Base-by-base conservation (phyloP, 768 basidiomycete genomes). In the Harrya chromipes region DNA sequence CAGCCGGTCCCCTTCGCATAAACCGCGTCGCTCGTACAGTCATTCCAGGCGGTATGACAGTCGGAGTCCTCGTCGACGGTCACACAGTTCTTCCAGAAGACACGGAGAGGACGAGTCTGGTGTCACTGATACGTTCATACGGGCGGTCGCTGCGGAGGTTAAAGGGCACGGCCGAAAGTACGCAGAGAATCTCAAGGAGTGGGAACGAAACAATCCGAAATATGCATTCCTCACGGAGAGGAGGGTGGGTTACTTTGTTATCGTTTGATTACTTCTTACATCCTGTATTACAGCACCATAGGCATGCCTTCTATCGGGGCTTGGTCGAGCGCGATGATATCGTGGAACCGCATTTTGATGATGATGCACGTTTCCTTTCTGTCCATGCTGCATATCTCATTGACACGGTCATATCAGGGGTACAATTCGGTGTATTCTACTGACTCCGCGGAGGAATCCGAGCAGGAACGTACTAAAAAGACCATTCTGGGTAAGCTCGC, bases 401-500 rank as follows among this genome's bases (percentile, higher is more conserved):
- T 57, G 47, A 64, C 48, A 41, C 27, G 27, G 8, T 46, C 43
- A 26, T 38, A 24, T 44, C 58, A 93, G 90, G 90, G 91, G 8
- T 89, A 90, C 63, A 87, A 90, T 59, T 91, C 89, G 1, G 74
- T 90, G 4, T 92, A 90, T 66, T 93, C 94, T 0, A 92, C 89
- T 17, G 97, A 97, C 70, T 91, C 93, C 33, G 92, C 84, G 6
- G 94, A 97, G 66, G 94, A 97, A 48, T 90, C 88, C 3, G 97
- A 99, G 61, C 78, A 84, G 19, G 94, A 99, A 64, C 81, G 83
- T 16, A 76, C 75, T 3, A 80, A 83, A 34, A 95, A 90, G 72
- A 90, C 77, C 40, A 74, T 74, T 19, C 75, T 99, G 2, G 93
- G 93, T 4, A 83, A 76, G 61, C 70, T 90, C 20, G 90, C 94